Evolutionary conservation across 805 yeast genomes (phyloP).

Genomic region (Lipomyces anomalus): DNA sequence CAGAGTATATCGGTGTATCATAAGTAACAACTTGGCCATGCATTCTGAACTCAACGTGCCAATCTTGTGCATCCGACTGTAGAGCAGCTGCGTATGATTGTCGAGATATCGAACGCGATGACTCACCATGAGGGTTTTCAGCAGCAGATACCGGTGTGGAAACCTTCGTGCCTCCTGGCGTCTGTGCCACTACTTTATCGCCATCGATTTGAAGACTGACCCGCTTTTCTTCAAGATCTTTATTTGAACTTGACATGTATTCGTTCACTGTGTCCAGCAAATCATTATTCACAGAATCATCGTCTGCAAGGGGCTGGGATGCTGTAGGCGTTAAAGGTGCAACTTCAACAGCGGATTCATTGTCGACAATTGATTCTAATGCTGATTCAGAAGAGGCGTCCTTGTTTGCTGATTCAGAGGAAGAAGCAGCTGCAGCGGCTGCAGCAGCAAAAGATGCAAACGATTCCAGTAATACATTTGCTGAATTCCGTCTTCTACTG

Average conservation of each 20-base stretch:
- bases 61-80: slow-evolving; percentile 22
- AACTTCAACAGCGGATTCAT: neutral
- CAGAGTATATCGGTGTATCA: slow-evolving; percentile 70
- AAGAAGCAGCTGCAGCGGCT: slow-evolving; percentile 3
- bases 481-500: too few relatives aligned
- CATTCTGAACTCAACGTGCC: slow-evolving; percentile 50
- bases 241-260: slow-evolving; percentile 3
- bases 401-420: neutral
- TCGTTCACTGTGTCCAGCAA: slow-evolving; percentile 5
- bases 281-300: slow-evolving; percentile 4
- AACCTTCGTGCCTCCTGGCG: slow-evolving; percentile 8
- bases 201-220: too few relatives aligned
- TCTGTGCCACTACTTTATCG: slow-evolving; percentile 4
- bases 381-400: slow-evolving; percentile 1
- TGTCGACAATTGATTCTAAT: neutral
- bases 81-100: slow-evolving; percentile 20
- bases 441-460: slow-evolving; percentile 1
- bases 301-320: neutral
- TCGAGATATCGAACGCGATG: slow-evolving; percentile 6
- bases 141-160: slow-evolving; percentile 4
- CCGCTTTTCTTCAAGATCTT: slow-evolving; percentile 6
- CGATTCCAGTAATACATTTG: too few relatives aligned
- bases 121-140: slow-evolving; percentile 1
- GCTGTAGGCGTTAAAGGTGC: neutral
- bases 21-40: slow-evolving; percentile 51